A percentile compares a stretch with the other conserved stretches of the same genome.
These are phyloP conservation scores for Alternaria ethzedia DNA, from an alignment of 2,329 filamentous ascomycete species.

Conservation along the genomic window DNA sequence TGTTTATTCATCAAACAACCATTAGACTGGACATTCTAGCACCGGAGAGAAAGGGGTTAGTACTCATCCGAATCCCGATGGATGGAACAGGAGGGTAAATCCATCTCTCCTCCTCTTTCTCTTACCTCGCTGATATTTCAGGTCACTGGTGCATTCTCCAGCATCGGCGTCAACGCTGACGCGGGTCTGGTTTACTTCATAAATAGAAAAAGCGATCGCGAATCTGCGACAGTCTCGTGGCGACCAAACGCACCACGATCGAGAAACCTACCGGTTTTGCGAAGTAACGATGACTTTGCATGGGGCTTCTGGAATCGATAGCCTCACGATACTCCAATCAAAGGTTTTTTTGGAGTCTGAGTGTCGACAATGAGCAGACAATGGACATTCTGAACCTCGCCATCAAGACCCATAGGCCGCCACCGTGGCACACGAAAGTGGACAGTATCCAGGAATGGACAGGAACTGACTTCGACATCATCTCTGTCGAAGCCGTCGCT, in stretches of 20 bases:
- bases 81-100: too few relatives aligned
- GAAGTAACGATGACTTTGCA: neutral
- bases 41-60: neutral
- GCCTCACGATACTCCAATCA: neutral
- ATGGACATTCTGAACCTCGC: neutral
- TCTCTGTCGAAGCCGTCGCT: neutral
- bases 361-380: neutral
- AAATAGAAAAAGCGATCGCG: too few relatives aligned
- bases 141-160: too few relatives aligned
- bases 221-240: too few relatives aligned
- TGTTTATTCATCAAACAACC: neutral
- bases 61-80: too few relatives aligned
- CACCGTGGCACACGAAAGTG: neutral
- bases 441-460: neutral
- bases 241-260: neutral
- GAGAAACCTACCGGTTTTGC: neutral
- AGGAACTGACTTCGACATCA: neutral
- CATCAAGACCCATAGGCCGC: neutral
- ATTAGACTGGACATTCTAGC: neutral
- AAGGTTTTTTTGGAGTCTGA: neutral
- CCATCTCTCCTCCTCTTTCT: too few relatives aligned
- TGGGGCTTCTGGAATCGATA: conserved; percentile 11
- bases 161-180: too few relatives aligned
- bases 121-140: too few relatives aligned
- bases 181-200: too few relatives aligned